A percentile compares a stretch with the other conserved stretches of the same genome.
Evolutionary conservation across 1,284 basidiomycete genomes (phyloP).

Genomic region (Ceratobasidium sp.): DNA sequence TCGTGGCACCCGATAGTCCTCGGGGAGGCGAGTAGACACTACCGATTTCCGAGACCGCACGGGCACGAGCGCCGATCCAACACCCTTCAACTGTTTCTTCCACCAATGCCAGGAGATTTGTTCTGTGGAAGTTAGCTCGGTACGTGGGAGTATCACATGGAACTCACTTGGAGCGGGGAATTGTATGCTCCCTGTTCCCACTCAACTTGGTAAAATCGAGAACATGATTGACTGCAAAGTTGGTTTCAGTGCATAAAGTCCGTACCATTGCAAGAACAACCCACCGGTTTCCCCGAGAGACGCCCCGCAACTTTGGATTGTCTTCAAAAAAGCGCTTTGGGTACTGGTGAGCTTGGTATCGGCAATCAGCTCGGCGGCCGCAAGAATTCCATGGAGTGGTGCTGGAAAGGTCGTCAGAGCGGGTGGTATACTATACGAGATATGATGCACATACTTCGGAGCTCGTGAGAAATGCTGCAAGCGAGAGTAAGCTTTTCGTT

Average conservation of each 20-base stretch:
- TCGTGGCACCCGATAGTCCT: constrained; percentile 55
- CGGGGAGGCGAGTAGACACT: constrained; percentile 89
- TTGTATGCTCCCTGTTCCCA: constrained; percentile 82
- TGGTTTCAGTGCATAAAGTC: neutral
- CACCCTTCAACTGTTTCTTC: constrained; percentile 96
- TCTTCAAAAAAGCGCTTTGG: constrained; percentile 89
- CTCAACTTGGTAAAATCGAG: constrained; percentile 96
- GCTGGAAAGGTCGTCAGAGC: constrained; percentile 57
- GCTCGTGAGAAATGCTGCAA: constrained; percentile 89
- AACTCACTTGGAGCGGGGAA: constrained; percentile 71
- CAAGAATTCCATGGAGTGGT: constrained; percentile 89
- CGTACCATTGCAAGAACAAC: constrained; percentile 54
- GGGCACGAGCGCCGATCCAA: constrained; percentile 92
- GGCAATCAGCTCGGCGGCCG: constrained; percentile 86
- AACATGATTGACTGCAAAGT: constrained; percentile 83
- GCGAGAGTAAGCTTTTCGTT: constrained; percentile 42
- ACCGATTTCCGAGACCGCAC: constrained; percentile 85
- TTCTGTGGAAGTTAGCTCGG: constrained; percentile 59
- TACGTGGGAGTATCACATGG: neutral
- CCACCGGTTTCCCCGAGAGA: constrained; percentile 76
- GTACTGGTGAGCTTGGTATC: constrained; percentile 85
- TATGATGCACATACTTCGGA: constrained; percentile 59
- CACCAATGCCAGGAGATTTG: constrained; percentile 89
- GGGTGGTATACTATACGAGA: neutral
- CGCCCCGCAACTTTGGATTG: constrained; percentile 86